Evolutionary conservation across 371 early-diverging fungal species (phyloP).

Genomic region (Conidiobolus incongruus): DNA sequence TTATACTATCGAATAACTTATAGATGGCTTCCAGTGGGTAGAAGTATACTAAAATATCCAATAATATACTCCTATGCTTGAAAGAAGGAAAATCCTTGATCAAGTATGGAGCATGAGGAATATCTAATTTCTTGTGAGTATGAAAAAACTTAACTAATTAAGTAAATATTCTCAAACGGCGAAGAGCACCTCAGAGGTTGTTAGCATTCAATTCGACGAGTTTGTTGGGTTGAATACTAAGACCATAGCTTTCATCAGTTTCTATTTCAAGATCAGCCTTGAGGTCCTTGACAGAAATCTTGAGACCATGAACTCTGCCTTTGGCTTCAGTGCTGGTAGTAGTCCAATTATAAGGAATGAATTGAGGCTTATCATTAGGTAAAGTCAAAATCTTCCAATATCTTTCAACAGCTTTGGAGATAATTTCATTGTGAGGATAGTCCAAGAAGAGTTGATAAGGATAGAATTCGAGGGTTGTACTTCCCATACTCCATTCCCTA

Average conservation of each 20-base stretch:
- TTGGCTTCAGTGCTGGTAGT: too few species aligned
- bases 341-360: too few species aligned
- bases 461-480: too few species aligned
- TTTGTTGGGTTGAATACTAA: not conserved
- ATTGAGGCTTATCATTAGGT: too few species aligned
- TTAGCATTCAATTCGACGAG: slow-evolving; percentile 31
- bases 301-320: too few species aligned
- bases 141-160: slow-evolving; percentile 23
- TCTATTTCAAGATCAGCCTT: not conserved
- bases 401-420: too few species aligned
- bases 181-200: slow-evolving; percentile 26
- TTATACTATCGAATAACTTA: slow-evolving; percentile 25
- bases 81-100: slow-evolving; percentile 19
- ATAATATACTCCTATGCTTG: slow-evolving; percentile 25
- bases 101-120: slow-evolving; percentile 13
- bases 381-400: too few species aligned
- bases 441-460: too few species aligned
- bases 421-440: too few species aligned
- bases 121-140: slow-evolving; percentile 3
- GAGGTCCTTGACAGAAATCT: not conserved
- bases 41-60: slow-evolving; percentile 57
- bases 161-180: slow-evolving; percentile 21
- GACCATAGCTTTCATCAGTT: slow-evolving; percentile 2
- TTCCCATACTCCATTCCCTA: too few species aligned
- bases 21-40: slow-evolving; percentile 29